These are phyloP conservation scores for Penicillium sp. DNA, from an alignment of 2,329 filamentous ascomycete genomes.

Conservation along the genomic window DNA sequence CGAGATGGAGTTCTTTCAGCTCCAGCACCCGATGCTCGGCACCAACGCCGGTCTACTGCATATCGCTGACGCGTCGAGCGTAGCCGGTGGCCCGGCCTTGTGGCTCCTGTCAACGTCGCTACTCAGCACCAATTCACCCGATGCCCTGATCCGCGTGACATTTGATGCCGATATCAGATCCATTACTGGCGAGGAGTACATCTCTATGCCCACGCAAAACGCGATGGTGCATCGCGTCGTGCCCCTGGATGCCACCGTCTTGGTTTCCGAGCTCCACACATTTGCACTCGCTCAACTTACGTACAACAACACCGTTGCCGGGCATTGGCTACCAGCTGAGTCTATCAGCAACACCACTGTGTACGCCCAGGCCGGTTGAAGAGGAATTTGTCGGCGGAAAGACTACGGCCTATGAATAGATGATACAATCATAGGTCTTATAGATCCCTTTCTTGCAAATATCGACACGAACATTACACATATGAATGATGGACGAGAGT, in stretches of 20 bases:
- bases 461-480: neutral
- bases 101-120: slow-evolving; percentile 18
- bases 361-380: slow-evolving; percentile 12
- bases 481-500: neutral
- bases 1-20: slow-evolving; percentile 14
- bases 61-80: slow-evolving; percentile 16
- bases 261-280: slow-evolving; percentile 17
- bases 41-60: slow-evolving; percentile 14
- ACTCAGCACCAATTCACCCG: slow-evolving; percentile 14
- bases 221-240: slow-evolving; percentile 16
- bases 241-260: slow-evolving; percentile 9
- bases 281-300: slow-evolving; percentile 15
- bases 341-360: slow-evolving; percentile 6
- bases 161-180: slow-evolving; percentile 4
- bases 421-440: neutral
- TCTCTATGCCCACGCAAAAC: slow-evolving; percentile 17
- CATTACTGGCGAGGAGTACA: slow-evolving; percentile 13
- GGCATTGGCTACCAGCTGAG: slow-evolving; percentile 15
- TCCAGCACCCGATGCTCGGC: slow-evolving; percentile 15
- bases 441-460: neutral
- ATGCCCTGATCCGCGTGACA: slow-evolving; percentile 16
- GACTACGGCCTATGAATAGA: neutral
- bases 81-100: slow-evolving; percentile 10
- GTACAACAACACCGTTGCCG: slow-evolving; percentile 17
- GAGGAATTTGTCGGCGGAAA: neutral